Base-by-base conservation (phyloP, 257 asterid genomes). In the Solanum bulbocastanum region DNA sequence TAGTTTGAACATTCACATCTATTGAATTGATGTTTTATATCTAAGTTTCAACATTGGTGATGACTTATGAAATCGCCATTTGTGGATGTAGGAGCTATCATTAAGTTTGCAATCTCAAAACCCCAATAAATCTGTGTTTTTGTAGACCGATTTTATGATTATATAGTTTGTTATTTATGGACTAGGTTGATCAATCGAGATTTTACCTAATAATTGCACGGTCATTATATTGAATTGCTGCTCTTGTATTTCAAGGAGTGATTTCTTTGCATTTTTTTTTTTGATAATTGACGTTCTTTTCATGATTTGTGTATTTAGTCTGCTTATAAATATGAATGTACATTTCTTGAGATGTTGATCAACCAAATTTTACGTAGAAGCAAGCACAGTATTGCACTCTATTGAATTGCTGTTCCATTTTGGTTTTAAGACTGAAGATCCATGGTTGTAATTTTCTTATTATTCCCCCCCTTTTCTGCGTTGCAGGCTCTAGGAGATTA, bases 401-500 rank as follows among this genome's bases (percentile, higher is more conserved):
- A 15, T 44, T 16, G 85, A 25, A 79, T 25, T 78, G 84, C 4
- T 44, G 71, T 42, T 44, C 27, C 30, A 30, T 30, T 49, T 49
- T 5, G 69, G 69, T 49, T 30, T 16, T 49, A 82, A 46, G 44
- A 81, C 69, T 5, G 85, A 82, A 30, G 44, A 82, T 49, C 69
- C 12, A 5, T 18, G 68, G 23, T 25, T 49, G 66, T 18, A 39
- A 44, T 14, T 40, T 78, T 42, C 62, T 78, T 68, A 68, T 30
- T 13, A 1, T 6, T 1, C 52, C 35, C 5, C 13, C 75, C 75
- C 39, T 14, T 30, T 18, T 30, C 68, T 82, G 11, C 49, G 85
- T 82, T 79, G 86, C 89, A 97, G 99, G 99, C 99, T 75, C 86
- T 96, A 78, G 99, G 99, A 68, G 98, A 91, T 89, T 97, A 94